Percentiles rank a stretch among this genome's conserved stretches.
Conservation (phyloP, 176 grass and related monocot species). For the Pharus latifolius region DNA sequence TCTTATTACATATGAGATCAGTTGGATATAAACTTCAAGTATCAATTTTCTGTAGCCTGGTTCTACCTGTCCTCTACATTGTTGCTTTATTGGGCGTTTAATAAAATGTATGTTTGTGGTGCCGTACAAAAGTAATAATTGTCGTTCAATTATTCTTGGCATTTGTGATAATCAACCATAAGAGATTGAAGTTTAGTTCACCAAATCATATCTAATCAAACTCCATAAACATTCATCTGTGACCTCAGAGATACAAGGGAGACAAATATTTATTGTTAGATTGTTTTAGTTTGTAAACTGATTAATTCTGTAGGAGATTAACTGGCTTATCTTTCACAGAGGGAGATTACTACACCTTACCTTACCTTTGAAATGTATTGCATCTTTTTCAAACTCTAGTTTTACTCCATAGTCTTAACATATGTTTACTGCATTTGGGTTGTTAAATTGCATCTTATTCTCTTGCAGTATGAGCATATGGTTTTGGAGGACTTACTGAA, state of each 20-base stretch:
- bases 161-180: no score
- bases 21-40: no score
- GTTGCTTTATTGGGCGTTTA: no score
- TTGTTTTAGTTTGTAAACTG: neutral
- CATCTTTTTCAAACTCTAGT: neutral
- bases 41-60: no score
- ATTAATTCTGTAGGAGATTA: neutral
- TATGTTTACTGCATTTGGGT: neutral
- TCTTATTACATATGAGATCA: no score
- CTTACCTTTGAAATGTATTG: neutral
- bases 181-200: no score
- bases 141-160: no score
- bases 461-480: slow-evolving; percentile 77
- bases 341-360: neutral
- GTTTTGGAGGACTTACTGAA: slow-evolving; percentile 63
- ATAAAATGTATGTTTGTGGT: no score
- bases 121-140: no score
- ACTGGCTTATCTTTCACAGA: neutral
- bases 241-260: neutral
- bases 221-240: neutral
- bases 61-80: no score
- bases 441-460: slow-evolving; percentile 4
- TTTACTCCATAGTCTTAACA: neutral
- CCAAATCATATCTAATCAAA: no score
- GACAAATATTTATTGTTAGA: neutral